Evolutionary conservation across 2,329 filamentous ascomycete genomes (phyloP).

Genomic region (Fusarium musae): DNA sequence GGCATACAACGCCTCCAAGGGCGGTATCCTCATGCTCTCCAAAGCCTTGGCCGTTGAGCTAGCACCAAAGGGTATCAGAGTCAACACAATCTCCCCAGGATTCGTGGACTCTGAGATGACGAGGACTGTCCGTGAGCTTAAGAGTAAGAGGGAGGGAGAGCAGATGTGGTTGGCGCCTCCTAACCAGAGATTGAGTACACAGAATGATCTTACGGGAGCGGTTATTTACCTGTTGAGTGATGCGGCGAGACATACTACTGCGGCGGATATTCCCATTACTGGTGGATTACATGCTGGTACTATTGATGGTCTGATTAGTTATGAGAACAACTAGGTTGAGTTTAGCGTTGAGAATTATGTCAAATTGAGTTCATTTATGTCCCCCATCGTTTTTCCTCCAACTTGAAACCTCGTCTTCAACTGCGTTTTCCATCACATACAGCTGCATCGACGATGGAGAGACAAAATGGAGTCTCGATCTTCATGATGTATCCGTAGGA

Average conservation of each 20-base stretch:
- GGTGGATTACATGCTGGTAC: conserved; percentile 56
- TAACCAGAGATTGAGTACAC: conserved; percentile 52
- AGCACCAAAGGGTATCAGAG: conserved; percentile 50
- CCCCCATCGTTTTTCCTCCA: fast-evolving
- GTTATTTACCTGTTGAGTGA: conserved; percentile 58
- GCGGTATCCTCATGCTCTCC: conserved; percentile 54
- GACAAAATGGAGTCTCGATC: too few species aligned
- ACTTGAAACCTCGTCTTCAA: background rate
- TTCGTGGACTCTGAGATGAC: conserved; percentile 53
- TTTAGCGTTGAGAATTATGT: background rate
- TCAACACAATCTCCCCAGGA: conserved; percentile 54
- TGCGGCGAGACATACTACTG: conserved; percentile 56
- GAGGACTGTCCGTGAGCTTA: conserved; percentile 45
- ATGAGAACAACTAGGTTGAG: conserved; percentile 32
- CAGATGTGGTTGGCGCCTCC: conserved; percentile 54
- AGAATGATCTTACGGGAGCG: conserved; percentile 56
- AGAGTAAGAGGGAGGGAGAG: conserved; percentile 49
- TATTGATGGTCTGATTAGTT: conserved; percentile 51
- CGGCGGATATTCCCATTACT: conserved; percentile 56
- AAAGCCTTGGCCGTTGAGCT: conserved; percentile 53
- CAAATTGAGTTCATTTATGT: background rate
- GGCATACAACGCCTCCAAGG: conserved; percentile 57
- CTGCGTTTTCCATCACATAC: fast-evolving
- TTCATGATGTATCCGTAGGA: background rate
- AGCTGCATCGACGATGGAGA: background rate